Conservation (phyloP, 768 basidiomycete genomes). For the Antrodiella citrinella region DNA sequence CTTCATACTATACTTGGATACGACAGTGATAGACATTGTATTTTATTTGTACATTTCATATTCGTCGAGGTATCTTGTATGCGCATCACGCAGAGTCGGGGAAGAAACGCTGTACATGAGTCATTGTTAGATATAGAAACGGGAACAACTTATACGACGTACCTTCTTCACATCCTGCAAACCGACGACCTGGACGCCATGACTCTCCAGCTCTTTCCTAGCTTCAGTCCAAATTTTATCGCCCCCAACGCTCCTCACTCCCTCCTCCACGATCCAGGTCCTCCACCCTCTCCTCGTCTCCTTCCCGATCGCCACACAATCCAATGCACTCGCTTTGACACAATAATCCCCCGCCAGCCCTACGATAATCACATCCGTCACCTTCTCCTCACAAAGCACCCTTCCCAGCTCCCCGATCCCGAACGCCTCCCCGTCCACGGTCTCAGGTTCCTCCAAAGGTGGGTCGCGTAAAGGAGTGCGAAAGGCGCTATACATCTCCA, state of each 20-base stretch:
- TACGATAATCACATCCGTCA: conserved; percentile 54
- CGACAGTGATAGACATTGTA: not conserved
- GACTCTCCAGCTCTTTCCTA: conserved; percentile 7
- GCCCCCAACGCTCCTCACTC: conserved; percentile 16
- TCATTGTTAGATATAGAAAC: too few species aligned
- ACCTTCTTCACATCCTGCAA: conserved; percentile 16
- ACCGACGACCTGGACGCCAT: conserved; percentile 15
- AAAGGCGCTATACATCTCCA: conserved; percentile 84
- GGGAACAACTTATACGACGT: too few species aligned
- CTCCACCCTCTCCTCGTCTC: conserved; percentile 6
- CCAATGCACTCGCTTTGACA: conserved; percentile 51
- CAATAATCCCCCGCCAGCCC: conserved; percentile 79
- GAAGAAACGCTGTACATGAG: not conserved
- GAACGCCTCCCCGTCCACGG: conserved; percentile 9
- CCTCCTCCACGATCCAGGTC: conserved; percentile 21
- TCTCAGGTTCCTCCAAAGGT: conserved; percentile 30
- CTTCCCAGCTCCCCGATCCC: conserved; percentile 39
- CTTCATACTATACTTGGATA: too few species aligned
- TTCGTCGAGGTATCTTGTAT: not conserved
- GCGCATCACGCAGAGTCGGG: not conserved
- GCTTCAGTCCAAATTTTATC: conserved; percentile 16
- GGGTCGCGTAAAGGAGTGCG: conserved; percentile 31
- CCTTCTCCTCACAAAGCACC: conserved; percentile 30
- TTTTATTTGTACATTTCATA: not conserved
- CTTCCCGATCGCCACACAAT: conserved; percentile 21